phyloP scores from a whole-genome alignment of 345 rosid genomes.

The Eucalyptus decipiens region DNA sequence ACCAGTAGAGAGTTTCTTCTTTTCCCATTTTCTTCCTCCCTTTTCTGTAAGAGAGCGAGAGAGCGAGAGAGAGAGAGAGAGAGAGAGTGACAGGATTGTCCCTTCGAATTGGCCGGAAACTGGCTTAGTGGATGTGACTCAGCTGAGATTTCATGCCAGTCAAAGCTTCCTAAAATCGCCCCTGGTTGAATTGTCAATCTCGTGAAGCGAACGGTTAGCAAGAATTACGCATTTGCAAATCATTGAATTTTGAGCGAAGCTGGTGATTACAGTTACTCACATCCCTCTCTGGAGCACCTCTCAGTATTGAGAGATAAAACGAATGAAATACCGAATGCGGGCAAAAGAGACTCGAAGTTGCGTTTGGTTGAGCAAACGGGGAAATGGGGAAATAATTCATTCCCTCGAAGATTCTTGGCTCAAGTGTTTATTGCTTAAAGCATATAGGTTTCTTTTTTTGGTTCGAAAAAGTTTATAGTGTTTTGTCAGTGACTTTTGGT shows the following conservation, averaged over 20 bases:
- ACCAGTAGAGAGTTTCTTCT: background rate
- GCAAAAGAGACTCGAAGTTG: background rate
- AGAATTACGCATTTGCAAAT: background rate
- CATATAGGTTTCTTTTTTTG: no score
- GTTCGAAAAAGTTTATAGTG: background rate
- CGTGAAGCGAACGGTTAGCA: background rate
- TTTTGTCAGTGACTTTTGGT: background rate
- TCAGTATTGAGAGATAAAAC: background rate
- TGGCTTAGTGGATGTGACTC: background rate
- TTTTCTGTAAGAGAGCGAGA: background rate
- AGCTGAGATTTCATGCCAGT: background rate
- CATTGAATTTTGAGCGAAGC: background rate
- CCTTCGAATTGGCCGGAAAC: background rate
- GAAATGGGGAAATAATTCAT: background rate
- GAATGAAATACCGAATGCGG: background rate
- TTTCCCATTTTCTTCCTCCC: background rate
- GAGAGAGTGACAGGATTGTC: background rate
- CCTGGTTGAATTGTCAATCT: background rate
- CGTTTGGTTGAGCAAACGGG: background rate
- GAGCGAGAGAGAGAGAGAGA: background rate
- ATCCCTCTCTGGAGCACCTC: background rate
- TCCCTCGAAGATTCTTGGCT: background rate
- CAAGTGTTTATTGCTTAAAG: background rate
- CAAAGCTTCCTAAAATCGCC: background rate
- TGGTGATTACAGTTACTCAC: background rate